Percentiles rank a stretch among this genome's conserved stretches.
phyloP scores from a whole-genome alignment of 352 stramenopile species.

The Blastocystis hominis region DNA sequence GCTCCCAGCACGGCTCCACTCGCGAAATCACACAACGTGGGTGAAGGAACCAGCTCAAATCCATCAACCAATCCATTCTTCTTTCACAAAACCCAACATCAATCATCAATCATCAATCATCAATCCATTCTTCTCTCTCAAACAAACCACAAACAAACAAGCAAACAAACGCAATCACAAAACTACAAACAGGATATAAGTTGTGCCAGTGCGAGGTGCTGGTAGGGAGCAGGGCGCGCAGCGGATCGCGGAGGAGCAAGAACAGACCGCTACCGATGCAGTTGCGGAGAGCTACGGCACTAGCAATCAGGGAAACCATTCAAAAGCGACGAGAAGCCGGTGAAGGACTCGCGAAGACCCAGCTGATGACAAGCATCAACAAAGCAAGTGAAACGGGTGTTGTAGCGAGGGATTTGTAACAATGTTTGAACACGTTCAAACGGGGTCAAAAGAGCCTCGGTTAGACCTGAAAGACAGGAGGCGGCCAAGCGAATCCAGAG shows the following conservation, averaged over 20 bases:
- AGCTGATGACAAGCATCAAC: conserved; percentile 72
- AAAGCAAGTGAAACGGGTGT: conserved; percentile 69
- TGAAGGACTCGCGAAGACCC: conserved; percentile 72
- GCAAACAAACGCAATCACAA: too few species aligned
- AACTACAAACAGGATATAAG: conserved; percentile 12
- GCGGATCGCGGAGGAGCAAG: conserved; percentile 70
- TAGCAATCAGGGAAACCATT: background rate
- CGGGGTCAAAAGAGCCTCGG: conserved; percentile 71
- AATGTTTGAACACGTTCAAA: conserved; percentile 77
- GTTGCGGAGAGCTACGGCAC: conserved; percentile 72
- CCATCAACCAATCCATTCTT: too few species aligned
- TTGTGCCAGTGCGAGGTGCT: conserved; percentile 63
- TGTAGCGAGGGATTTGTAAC: conserved; percentile 76
- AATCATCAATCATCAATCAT: too few species aligned
- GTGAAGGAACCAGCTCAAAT: too few species aligned
- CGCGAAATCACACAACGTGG: conserved; percentile 68
- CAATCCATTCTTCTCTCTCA: too few species aligned
- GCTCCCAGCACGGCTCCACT: conserved; percentile 72
- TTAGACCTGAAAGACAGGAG: conserved; percentile 66
- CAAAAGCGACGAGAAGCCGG: conserved; percentile 65
- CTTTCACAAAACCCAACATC: too few species aligned
- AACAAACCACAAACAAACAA: too few species aligned
- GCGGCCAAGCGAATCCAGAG: conserved; percentile 36
- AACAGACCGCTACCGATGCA: conserved; percentile 74
- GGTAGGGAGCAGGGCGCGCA: conserved; percentile 67